Evolutionary conservation across 2,329 filamentous ascomycete species (phyloP).

Genomic region (Biscogniauxia sp.): DNA sequence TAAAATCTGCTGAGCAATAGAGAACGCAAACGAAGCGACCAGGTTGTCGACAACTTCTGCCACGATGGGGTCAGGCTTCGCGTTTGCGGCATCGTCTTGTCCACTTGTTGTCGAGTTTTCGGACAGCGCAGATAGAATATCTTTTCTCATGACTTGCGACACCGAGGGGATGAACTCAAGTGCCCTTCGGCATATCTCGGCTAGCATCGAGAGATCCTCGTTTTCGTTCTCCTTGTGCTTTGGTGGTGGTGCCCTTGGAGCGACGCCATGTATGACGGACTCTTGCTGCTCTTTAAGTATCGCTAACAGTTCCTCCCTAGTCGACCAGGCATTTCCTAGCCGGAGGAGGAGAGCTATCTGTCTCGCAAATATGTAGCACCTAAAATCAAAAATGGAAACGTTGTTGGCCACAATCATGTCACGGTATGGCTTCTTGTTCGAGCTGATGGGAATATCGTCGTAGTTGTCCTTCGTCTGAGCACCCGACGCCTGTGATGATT

Average conservation of each 20-base stretch:
- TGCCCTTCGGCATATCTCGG: constrained; percentile 80
- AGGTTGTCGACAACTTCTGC: constrained; percentile 67
- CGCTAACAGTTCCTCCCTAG: constrained; percentile 58
- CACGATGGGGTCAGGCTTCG: constrained; percentile 36
- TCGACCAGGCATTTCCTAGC: constrained; percentile 71
- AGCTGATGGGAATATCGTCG: constrained; percentile 60
- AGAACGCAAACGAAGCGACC: constrained; percentile 75
- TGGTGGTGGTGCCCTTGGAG: constrained; percentile 47
- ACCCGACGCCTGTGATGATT: constrained; percentile 37
- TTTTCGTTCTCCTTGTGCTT: constrained; percentile 54
- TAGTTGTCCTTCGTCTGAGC: constrained; percentile 37
- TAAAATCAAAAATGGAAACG: constrained; percentile 94
- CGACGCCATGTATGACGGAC: constrained; percentile 55
- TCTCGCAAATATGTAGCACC: constrained; percentile 87
- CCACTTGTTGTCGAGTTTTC: constrained; percentile 38
- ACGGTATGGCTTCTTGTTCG: constrained; percentile 76
- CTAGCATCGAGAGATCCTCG: constrained; percentile 77
- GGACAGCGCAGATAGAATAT: constrained; percentile 64
- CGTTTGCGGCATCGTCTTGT: constrained; percentile 29
- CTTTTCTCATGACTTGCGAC: constrained; percentile 74
- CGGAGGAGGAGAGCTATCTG: constrained; percentile 81
- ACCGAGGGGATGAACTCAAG: constrained; percentile 81
- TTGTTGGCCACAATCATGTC: constrained; percentile 92
- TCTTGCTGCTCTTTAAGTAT: constrained; percentile 63
- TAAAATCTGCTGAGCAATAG: constrained; percentile 72